Percentiles rank a stretch among this genome's conserved stretches.
phyloP scores from a whole-genome alignment of 805 yeast species.

The Saccharomyces cerevisiae region DNA sequence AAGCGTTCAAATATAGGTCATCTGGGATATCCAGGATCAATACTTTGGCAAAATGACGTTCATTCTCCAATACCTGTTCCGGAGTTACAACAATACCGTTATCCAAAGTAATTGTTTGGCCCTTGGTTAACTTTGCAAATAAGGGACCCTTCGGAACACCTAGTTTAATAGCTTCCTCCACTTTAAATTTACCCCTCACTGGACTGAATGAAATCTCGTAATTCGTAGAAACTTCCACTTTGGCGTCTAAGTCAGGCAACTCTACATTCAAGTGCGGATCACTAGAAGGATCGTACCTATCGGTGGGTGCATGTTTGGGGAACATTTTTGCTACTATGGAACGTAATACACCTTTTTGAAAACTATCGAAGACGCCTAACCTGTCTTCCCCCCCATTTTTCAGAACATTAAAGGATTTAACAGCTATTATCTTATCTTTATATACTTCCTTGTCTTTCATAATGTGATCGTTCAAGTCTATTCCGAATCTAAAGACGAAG shows the following conservation, averaged over 20 bases:
- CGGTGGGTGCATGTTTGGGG: conserved; percentile 39
- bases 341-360: conserved; percentile 10
- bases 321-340: conserved; percentile 46
- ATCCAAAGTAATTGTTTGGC: conserved; percentile 46
- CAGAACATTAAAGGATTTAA: conserved; percentile 30
- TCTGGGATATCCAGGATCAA: conserved; percentile 70
- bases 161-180: conserved; percentile 52
- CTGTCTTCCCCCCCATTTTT: conserved; percentile 15
- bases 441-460: conserved; percentile 17
- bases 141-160: conserved; percentile 62
- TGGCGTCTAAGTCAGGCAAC: conserved; percentile 30
- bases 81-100: conserved; percentile 56
- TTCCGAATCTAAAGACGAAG: conserved; percentile 75
- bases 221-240: conserved; percentile 40
- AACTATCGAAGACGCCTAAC: conserved; percentile 3
- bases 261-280: conserved; percentile 32
- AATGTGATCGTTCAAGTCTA: conserved; percentile 36
- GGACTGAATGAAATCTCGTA: conserved; percentile 63
- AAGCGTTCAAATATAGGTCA: conserved; percentile 34
- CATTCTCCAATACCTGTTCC: conserved; percentile 61
- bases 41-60: conserved; percentile 49
- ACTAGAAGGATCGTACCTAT: conserved; percentile 32
- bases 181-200: conserved; percentile 68
- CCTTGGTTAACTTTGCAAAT: conserved; percentile 52
- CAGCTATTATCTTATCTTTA: conserved; percentile 32